Conservation (phyloP, 2,329 filamentous ascomycete species). For the Remersonia thermophila region DNA sequence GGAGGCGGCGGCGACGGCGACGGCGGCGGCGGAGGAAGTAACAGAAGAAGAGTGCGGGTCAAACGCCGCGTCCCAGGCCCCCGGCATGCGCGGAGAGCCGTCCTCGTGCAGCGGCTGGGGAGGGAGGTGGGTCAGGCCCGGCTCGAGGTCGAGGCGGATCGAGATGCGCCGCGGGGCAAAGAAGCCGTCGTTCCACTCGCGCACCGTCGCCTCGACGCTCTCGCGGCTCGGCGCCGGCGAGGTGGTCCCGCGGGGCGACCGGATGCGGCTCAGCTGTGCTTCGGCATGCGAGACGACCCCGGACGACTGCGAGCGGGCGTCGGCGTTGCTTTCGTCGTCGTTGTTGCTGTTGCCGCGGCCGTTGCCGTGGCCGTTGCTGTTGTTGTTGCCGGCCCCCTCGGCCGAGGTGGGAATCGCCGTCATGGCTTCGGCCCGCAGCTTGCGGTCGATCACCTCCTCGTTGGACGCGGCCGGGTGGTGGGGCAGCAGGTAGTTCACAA, state of each 20-base stretch:
- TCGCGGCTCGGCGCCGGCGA: slow-evolving; percentile 16
- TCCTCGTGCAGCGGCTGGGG: neutral
- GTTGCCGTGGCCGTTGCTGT: slow-evolving; percentile 1
- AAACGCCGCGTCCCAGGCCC: slow-evolving; percentile 22
- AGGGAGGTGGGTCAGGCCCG: neutral
- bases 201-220: slow-evolving; percentile 28
- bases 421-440: slow-evolving; percentile 31
- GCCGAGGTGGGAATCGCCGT: neutral
- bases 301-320: too few relatives aligned
- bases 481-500: slow-evolving; percentile 44
- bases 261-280: slow-evolving; percentile 30
- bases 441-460: slow-evolving; percentile 36
- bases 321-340: slow-evolving; percentile 15
- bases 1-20: too few relatives aligned
- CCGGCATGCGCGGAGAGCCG: slow-evolving; percentile 18
- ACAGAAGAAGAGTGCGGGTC: too few relatives aligned
- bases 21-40: too few relatives aligned
- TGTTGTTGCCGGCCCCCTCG: slow-evolving; percentile 1
- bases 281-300: slow-evolving; percentile 25
- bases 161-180: slow-evolving; percentile 38
- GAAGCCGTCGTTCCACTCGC: slow-evolving; percentile 46
- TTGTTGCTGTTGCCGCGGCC: slow-evolving; percentile 2
- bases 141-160: slow-evolving; percentile 23
- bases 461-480: slow-evolving; percentile 33
- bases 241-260: slow-evolving; percentile 15